phyloP scores from a whole-genome alignment of 306 rosid species.

The Ziziphus jujuba region DNA sequence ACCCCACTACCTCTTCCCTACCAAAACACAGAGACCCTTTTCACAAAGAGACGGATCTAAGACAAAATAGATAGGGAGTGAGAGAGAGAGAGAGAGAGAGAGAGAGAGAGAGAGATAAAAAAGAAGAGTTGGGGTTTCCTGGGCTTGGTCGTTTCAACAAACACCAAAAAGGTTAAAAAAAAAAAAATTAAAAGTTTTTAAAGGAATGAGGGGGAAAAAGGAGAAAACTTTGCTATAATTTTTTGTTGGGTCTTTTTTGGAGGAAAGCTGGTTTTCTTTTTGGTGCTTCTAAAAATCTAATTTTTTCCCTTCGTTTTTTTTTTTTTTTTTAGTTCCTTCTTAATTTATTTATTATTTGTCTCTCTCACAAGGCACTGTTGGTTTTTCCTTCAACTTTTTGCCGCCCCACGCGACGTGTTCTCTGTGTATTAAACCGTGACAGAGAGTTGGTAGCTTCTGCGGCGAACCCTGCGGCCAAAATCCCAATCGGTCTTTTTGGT shows the following conservation, averaged over 20 bases:
- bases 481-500: no score
- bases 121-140: slow-evolving; percentile 24
- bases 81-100: no score
- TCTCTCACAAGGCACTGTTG: not conserved
- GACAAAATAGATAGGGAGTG: no score
- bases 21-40: slow-evolving; percentile 26
- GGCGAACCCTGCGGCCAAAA: not conserved
- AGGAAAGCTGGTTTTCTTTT: slow-evolving; percentile 51
- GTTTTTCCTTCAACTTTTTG: slow-evolving; percentile 4
- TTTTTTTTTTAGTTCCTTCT: slow-evolving; percentile 15
- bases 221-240: not conserved
- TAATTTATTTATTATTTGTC: slow-evolving; percentile 23
- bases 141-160: slow-evolving; percentile 24
- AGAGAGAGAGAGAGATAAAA: no score
- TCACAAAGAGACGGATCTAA: slow-evolving; percentile 37
- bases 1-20: slow-evolving; percentile 41
- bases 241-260: slow-evolving; percentile 11
- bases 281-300: slow-evolving; percentile 23
- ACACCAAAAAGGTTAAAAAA: not conserved
- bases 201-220: not conserved
- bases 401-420: slow-evolving; percentile 26
- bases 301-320: slow-evolving; percentile 20
- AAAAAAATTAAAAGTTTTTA: no score
- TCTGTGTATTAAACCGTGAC: not conserved
- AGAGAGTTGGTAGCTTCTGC: not conserved